phyloP scores from a whole-genome alignment of 2,329 filamentous ascomycete species.

The Pseudogymnoascus sp. region DNA sequence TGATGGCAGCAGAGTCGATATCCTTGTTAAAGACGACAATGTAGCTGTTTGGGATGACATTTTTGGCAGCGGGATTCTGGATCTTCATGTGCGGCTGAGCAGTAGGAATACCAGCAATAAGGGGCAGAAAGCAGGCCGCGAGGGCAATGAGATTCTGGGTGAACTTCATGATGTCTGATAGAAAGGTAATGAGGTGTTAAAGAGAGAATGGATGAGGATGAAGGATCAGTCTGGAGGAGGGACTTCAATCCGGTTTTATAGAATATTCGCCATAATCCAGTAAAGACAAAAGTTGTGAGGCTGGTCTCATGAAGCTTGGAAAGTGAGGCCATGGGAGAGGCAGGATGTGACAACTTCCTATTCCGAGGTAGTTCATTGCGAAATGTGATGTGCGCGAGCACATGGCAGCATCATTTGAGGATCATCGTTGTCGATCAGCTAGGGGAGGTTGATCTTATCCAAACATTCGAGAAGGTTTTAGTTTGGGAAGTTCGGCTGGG shows the following conservation, averaged over 20 bases:
- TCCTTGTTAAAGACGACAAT: slow-evolving; percentile 59
- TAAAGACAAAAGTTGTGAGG: background rate
- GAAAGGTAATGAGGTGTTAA: background rate
- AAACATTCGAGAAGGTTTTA: too few relatives aligned
- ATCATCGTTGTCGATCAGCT: background rate
- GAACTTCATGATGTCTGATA: slow-evolving; percentile 7
- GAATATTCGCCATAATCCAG: background rate
- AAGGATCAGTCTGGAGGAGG: background rate
- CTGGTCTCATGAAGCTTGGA: background rate
- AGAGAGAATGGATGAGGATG: background rate
- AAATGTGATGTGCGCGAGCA: background rate
- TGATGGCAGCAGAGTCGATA: slow-evolving; percentile 41
- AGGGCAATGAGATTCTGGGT: slow-evolving; percentile 16
- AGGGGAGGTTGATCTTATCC: background rate
- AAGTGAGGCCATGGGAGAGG: background rate
- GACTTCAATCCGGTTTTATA: background rate
- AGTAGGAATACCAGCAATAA: slow-evolving; percentile 22
- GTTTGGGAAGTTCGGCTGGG: too few relatives aligned
- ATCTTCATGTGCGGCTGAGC: slow-evolving; percentile 21
- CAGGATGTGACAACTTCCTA: background rate
- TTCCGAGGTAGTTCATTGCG: background rate
- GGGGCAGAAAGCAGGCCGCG: slow-evolving; percentile 23
- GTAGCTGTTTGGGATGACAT: slow-evolving; percentile 50
- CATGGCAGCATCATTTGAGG: background rate
- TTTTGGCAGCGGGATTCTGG: slow-evolving; percentile 40